Evolutionary conservation across 1,284 basidiomycete species (phyloP).

Genomic region (Thecaphora frezii): DNA sequence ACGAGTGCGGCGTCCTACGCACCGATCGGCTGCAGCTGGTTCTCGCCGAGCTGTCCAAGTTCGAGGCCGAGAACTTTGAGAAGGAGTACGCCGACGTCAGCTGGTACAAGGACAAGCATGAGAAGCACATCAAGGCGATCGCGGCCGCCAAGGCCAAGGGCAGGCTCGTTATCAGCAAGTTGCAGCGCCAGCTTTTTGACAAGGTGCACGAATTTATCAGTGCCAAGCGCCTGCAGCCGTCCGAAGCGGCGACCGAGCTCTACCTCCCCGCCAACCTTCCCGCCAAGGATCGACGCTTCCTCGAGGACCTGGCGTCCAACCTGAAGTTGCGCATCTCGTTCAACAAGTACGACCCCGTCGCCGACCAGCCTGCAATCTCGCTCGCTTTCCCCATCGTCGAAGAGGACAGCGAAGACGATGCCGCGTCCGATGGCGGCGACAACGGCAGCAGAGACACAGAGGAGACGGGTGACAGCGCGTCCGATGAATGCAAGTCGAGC

Average conservation of each 20-base stretch:
- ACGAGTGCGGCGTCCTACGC: slow-evolving; percentile 83
- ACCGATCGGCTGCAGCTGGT: slow-evolving; percentile 80
- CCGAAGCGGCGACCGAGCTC: slow-evolving; percentile 36
- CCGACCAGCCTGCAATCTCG: slow-evolving; percentile 41
- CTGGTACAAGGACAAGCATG: slow-evolving; percentile 49
- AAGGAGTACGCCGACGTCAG: slow-evolving; percentile 83
- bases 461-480: slow-evolving; percentile 54
- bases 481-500: slow-evolving; percentile 6
- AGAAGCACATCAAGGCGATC: slow-evolving; percentile 68
- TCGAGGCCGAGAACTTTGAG: slow-evolving; percentile 87
- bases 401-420: slow-evolving; percentile 22
- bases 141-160: slow-evolving; percentile 74
- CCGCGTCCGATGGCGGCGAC: slow-evolving; percentile 14
- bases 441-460: slow-evolving; percentile 8
- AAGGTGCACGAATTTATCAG: slow-evolving; percentile 74
- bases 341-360: slow-evolving; percentile 51
- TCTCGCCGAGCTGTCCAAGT: slow-evolving; percentile 80
- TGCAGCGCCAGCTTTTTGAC: slow-evolving; percentile 29
- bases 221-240: slow-evolving; percentile 74
- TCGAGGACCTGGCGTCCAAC: slow-evolving; percentile 39
- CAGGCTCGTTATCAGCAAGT: slow-evolving; percentile 25
- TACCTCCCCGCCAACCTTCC: slow-evolving; percentile 31
- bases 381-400: slow-evolving; percentile 33
- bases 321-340: slow-evolving; percentile 45
- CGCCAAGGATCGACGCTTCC: slow-evolving; percentile 42